A percentile compares a stretch with the other conserved stretches of the same genome.
phyloP scores from a whole-genome alignment of 495 filamentous ascomycete species.

The Trichoderma asperelloides region DNA sequence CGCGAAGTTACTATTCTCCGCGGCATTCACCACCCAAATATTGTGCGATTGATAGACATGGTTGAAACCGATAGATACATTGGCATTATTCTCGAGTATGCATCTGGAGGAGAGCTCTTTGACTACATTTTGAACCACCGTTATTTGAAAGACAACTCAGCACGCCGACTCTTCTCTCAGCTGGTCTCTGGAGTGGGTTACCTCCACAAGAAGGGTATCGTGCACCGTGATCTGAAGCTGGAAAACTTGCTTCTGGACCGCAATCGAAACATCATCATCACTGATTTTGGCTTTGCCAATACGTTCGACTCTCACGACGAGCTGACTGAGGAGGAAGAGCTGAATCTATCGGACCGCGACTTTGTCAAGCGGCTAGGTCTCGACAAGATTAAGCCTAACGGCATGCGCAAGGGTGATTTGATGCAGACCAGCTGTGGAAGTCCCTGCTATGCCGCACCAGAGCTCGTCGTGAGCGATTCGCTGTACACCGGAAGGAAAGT shows the following conservation, averaged over 20 bases:
- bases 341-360: conserved; percentile 74
- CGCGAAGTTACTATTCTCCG: conserved; percentile 88
- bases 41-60: conserved; percentile 96
- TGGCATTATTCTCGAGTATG: conserved; percentile 97
- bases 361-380: conserved; percentile 71
- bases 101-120: conserved; percentile 94
- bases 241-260: conserved; percentile 94
- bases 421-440: conserved; percentile 81
- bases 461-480: conserved; percentile 95
- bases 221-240: conserved; percentile 94
- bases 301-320: conserved; percentile 88
- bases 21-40: conserved; percentile 86
- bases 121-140: conserved; percentile 96
- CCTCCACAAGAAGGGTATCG: conserved; percentile 97
- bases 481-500: conserved; percentile 96
- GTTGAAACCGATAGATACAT: conserved; percentile 93
- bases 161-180: conserved; percentile 88
- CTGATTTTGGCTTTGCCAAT: conserved; percentile 98
- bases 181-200: conserved; percentile 95
- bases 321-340: conserved; percentile 80
- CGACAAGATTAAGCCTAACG: conserved; percentile 51
- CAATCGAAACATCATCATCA: conserved; percentile 98
- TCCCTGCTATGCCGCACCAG: conserved; percentile 92
- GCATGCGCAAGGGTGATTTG: conserved; percentile 58
- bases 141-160: conserved; percentile 87